Evolutionary conservation across 2,329 filamentous ascomycete genomes (phyloP), one percentile per base, ranked within the genome.

Genomic region (Beauveria sp.): DNA sequence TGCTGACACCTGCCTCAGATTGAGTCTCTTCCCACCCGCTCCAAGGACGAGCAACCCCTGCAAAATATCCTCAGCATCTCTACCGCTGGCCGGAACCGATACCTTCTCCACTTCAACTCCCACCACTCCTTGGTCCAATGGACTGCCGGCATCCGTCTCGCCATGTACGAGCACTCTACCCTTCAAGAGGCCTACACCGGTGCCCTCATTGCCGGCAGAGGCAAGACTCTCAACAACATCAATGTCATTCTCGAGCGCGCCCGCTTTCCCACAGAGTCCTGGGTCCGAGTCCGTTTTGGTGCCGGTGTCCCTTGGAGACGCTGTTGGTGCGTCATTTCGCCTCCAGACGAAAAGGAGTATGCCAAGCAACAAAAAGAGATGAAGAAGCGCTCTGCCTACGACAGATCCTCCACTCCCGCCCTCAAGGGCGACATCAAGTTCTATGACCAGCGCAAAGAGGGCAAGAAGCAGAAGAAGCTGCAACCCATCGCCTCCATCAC

Each of bases 181-280:
- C 79, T 99, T 40, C 93, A 97, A 71, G 94, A 99, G 76, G 92
- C 94, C 1, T 99, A 99, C 72, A 99, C 94, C 0, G 94, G 94
- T 7, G 93, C 93, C 22, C 79, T 99, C 50, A 94, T 99, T 70
- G 94, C 94, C 12, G 94, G 92, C 59, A 97, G 97, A 76, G 94
- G 92, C 62, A 96, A 92, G 72, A 76, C 77, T 1, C 75, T 99
- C 59, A 97, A 97, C 77, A 94, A 92, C 70, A 97, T 97, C 70
- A 89, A 88, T 67, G 76, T 86, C 28, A 93, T 99, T 66, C 89
- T 97, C 83, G 91, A 96, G 67, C 85, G 90, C 53, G 83, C 89
- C 22, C 86, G 82, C 61, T 83, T 90, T 67, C 88, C 86, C 67
- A 85, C 90, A 46, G 92, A 96, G 71, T 92, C 96, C 70, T 99